A percentile compares a stretch with the other conserved stretches of the same genome.
Evolutionary conservation across 345 rosid genomes (phyloP).

Genomic region (Aquilaria yunnanensis): DNA sequence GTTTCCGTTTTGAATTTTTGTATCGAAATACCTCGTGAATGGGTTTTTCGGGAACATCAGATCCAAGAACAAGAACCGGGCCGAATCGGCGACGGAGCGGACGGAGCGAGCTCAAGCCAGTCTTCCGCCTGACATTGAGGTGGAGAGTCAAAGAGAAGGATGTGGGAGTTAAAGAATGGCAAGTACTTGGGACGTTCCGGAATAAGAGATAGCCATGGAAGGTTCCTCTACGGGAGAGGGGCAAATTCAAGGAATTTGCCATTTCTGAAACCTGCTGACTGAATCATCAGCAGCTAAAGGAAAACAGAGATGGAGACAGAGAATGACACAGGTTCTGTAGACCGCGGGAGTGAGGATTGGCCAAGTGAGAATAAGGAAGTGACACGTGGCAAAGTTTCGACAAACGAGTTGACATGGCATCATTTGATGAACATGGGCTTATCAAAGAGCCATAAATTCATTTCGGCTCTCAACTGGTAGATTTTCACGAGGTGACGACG

Average conservation of each 20-base stretch:
- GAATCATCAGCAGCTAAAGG: too few species aligned
- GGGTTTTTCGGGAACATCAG: conserved; percentile 45
- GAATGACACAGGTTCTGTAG: too few species aligned
- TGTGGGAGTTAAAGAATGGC: conserved; percentile 9
- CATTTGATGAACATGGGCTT: too few species aligned
- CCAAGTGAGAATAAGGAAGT: too few species aligned
- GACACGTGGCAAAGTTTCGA: too few species aligned
- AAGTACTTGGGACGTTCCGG: conserved; percentile 15
- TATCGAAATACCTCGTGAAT: conserved; percentile 32
- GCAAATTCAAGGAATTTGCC: conserved; percentile 27
- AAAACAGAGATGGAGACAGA: too few species aligned
- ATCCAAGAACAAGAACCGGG: conserved; percentile 38
- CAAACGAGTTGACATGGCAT: too few species aligned
- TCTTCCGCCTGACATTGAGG: conserved; percentile 1
- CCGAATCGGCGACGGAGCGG: conserved; percentile 33
- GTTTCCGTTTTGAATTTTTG: not conserved
- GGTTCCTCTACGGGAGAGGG: conserved; percentile 12
- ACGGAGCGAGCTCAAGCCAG: conserved; percentile 22
- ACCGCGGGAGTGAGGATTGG: too few species aligned
- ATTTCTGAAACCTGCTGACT: conserved; percentile 12
- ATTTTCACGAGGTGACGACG: too few species aligned
- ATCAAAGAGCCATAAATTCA: too few species aligned
- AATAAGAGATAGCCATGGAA: conserved; percentile 5
- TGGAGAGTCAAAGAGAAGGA: conserved; percentile 13
- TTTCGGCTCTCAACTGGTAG: too few species aligned